Percentiles rank a stretch among this genome's conserved stretches.
Conservation (phyloP, 192 early-diverging fungal species). For the Backusella macrospora region DNA sequence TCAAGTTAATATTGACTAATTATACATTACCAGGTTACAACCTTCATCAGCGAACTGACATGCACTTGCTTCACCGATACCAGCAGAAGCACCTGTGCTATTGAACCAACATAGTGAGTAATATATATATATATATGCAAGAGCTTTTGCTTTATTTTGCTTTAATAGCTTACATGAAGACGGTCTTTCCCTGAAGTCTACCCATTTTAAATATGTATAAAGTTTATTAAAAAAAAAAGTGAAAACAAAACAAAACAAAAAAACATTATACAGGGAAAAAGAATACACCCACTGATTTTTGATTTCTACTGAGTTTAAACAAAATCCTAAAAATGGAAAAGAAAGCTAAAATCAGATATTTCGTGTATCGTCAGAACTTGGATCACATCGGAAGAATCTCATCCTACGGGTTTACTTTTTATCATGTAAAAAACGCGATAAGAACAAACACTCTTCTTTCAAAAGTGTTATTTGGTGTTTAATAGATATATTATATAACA, state of each 20-base stretch:
- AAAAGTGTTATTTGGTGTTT: too few species aligned
- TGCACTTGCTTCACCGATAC: constrained; percentile 75
- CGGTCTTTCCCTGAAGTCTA: constrained; percentile 39
- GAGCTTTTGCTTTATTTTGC: background rate
- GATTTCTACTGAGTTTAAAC: background rate
- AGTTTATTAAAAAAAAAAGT: background rate
- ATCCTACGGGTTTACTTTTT: too few species aligned
- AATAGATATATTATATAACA: too few species aligned
- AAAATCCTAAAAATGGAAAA: background rate
- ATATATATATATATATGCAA: too few species aligned
- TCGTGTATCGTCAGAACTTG: background rate
- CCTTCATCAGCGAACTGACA: constrained; percentile 66
- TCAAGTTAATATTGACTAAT: background rate
- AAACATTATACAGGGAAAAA: background rate
- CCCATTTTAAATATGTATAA: constrained; percentile 28
- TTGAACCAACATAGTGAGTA: background rate
- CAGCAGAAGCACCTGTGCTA: constrained; percentile 70
- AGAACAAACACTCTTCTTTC: too few species aligned
- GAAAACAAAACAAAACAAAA: background rate
- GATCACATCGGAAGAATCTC: too few species aligned
- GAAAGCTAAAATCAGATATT: background rate
- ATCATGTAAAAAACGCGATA: too few species aligned
- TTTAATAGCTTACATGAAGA: constrained; percentile 35
- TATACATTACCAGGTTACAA: constrained; percentile 51
- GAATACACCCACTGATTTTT: background rate